These are phyloP conservation scores for Petunia axillaris DNA, from an alignment of 257 asterid species.

Conservation along the genomic window DNA sequence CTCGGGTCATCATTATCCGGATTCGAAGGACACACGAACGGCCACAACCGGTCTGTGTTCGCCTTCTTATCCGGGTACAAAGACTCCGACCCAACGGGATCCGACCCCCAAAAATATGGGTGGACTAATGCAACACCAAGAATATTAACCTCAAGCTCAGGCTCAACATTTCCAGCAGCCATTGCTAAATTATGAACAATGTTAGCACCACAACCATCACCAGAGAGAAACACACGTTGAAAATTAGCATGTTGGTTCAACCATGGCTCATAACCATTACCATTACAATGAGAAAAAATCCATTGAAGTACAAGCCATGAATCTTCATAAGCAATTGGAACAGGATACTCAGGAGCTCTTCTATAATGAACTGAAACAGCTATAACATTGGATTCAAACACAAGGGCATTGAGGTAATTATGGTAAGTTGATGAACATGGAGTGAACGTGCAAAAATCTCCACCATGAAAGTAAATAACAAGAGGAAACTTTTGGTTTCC, in stretches of 20 bases:
- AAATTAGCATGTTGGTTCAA: constrained; percentile 40
- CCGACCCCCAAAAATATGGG: constrained; percentile 40
- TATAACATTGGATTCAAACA: constrained; percentile 34
- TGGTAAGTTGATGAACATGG: constrained; percentile 42
- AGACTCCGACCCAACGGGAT: constrained; percentile 33
- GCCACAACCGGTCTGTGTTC: neutral
- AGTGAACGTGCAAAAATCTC: constrained; percentile 38
- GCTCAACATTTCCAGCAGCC: constrained; percentile 32
- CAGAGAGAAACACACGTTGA: constrained; percentile 38
- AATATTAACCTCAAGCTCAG: constrained; percentile 7
- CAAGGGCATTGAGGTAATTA: constrained; percentile 37
- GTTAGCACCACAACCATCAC: constrained; percentile 55
- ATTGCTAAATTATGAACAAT: constrained; percentile 44
- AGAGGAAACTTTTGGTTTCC: constrained; percentile 39
- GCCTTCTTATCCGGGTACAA: neutral
- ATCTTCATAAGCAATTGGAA: constrained; percentile 49
- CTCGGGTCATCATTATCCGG: constrained; percentile 31
- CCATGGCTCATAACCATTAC: constrained; percentile 40
- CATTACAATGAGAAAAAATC: constrained; percentile 33
- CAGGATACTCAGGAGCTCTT: constrained; percentile 51
- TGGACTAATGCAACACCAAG: constrained; percentile 44
- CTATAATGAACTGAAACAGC: constrained; percentile 47
- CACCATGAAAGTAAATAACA: constrained; percentile 53
- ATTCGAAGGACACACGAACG: constrained; percentile 18
- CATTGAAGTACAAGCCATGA: constrained; percentile 50